These are phyloP conservation scores for Cytospora mali DNA, from an alignment of 2,329 filamentous ascomycete species.

Conservation along the genomic window DNA sequence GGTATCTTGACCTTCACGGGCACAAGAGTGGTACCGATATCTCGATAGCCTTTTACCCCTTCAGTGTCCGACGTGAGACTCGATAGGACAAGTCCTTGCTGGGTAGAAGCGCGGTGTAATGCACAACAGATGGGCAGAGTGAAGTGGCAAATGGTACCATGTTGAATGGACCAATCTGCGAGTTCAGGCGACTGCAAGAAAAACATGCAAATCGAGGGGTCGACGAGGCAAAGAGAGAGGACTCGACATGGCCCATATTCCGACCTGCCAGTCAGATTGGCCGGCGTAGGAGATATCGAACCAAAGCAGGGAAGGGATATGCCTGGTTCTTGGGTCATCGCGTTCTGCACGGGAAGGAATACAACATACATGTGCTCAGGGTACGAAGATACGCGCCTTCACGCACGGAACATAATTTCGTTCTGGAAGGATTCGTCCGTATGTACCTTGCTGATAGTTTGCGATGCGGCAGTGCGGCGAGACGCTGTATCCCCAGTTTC, in stretches of 20 bases:
- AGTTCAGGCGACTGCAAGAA: conserved; percentile 33
- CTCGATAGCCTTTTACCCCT: conserved; percentile 22
- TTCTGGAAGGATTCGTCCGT: conserved; percentile 21
- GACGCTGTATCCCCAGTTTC: conserved; percentile 15
- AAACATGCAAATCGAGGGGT: conserved; percentile 32
- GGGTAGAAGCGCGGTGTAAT: conserved; percentile 40
- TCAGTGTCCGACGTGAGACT: conserved; percentile 30
- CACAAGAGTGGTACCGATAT: conserved; percentile 28
- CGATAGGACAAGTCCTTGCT: conserved; percentile 29
- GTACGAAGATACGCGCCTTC: conserved; percentile 19
- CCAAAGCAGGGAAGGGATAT: conserved; percentile 38
- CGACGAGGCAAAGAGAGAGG: conserved; percentile 24
- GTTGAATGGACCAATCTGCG: conserved; percentile 42
- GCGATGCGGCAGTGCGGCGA: conserved; percentile 22
- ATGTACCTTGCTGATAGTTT: conserved; percentile 7
- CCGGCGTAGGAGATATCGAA: conserved; percentile 14
- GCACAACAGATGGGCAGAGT: conserved; percentile 43
- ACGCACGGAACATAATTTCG: conserved; percentile 6
- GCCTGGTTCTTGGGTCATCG: conserved; percentile 37
- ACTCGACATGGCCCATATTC: conserved; percentile 29
- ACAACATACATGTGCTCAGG: conserved; percentile 22
- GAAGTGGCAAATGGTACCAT: conserved; percentile 50
- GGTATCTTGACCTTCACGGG: conserved; percentile 24
- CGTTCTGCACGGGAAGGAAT: conserved; percentile 17
- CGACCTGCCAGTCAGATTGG: conserved; percentile 31